phyloP scores from a whole-genome alignment of 2,329 filamentous ascomycete species.

The Sodiomyces alkalinus region DNA sequence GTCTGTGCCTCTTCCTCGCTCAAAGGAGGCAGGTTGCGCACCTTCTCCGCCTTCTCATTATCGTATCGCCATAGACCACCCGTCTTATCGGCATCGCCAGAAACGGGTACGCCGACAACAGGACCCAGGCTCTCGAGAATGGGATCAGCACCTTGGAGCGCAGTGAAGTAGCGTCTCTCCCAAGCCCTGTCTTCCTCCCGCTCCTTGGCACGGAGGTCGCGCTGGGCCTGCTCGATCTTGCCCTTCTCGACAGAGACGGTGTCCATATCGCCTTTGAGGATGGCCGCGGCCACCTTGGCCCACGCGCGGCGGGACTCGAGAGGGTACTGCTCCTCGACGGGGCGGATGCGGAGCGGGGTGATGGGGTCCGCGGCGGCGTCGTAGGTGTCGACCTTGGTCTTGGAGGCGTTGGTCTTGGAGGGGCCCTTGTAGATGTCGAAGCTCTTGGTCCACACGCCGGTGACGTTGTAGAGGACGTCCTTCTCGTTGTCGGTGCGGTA shows the following conservation, averaged over 20 bases:
- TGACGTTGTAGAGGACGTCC: constrained; percentile 62
- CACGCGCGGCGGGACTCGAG: constrained; percentile 82
- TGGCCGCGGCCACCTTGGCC: constrained; percentile 69
- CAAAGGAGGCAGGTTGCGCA: constrained; percentile 35
- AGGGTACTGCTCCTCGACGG: constrained; percentile 66
- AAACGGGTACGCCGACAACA: constrained; percentile 28
- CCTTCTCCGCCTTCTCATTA: constrained; percentile 41
- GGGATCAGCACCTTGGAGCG: constrained; percentile 28
- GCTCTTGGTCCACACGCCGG: constrained; percentile 79
- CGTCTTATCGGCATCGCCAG: constrained; percentile 44
- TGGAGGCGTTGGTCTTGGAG: constrained; percentile 31
- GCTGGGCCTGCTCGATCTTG: constrained; percentile 81
- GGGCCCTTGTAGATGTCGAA: constrained; percentile 62
- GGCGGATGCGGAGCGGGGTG: constrained; percentile 55
- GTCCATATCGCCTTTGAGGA: constrained; percentile 74
- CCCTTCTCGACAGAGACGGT: constrained; percentile 62
- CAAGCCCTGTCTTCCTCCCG: constrained; percentile 60
- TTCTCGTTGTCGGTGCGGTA: constrained; percentile 58
- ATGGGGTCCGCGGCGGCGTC: constrained; percentile 40
- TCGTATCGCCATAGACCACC: constrained; percentile 47
- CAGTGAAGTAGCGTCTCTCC: constrained; percentile 71
- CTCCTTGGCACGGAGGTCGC: constrained; percentile 57
- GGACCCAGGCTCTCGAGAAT: constrained; percentile 29
- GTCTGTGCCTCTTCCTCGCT: constrained; percentile 36
- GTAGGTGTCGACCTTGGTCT: constrained; percentile 41